These are phyloP conservation scores for Neurospora sp. DNA, from an alignment of 495 filamentous ascomycete species.

Conservation along the genomic window DNA sequence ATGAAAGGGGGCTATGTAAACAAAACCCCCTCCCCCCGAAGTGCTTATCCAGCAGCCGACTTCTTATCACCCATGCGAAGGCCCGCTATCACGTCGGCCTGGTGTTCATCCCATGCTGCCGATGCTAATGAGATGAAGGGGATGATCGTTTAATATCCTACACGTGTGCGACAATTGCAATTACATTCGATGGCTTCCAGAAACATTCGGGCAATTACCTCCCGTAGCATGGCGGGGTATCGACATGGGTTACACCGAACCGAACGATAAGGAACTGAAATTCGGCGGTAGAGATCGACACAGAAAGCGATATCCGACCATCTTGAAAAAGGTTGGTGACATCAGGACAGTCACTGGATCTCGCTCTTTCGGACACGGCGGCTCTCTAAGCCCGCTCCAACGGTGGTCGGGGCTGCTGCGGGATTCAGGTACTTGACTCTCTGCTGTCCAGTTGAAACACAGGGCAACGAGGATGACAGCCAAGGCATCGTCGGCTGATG, in stretches of 20 bases:
- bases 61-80: background rate
- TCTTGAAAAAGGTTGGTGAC: background rate
- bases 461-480: background rate
- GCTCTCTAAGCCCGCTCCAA: background rate
- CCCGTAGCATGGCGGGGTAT: background rate
- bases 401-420: background rate
- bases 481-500: background rate
- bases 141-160: background rate
- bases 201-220: background rate
- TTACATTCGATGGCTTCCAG: background rate
- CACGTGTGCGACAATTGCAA: background rate
- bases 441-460: background rate
- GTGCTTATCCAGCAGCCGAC: background rate
- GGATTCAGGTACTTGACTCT: background rate
- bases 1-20: background rate
- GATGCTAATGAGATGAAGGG: background rate
- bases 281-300: background rate
- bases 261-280: background rate
- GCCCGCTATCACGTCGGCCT: background rate
- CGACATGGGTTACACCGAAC: background rate
- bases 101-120: background rate
- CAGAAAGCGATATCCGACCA: background rate
- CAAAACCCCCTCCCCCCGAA: background rate
- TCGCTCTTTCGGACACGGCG: background rate
- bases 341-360: background rate